Conservation (phyloP, 2,329 filamentous ascomycete species). For the Rosellinia necatrix region DNA sequence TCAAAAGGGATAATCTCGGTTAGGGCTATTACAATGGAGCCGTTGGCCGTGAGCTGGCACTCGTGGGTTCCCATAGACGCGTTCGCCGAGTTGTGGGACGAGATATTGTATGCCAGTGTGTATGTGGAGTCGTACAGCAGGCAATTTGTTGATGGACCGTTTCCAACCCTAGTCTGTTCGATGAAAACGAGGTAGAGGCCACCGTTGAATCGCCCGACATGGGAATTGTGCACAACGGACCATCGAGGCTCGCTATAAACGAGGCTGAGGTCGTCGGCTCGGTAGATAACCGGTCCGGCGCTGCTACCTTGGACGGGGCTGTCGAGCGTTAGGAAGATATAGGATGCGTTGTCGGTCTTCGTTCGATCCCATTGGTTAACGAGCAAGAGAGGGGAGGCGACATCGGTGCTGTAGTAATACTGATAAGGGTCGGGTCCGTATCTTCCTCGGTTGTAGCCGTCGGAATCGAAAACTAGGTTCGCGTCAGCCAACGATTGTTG, state of each 20-base stretch:
- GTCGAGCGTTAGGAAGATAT: slow-evolving; percentile 42
- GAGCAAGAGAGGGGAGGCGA: slow-evolving; percentile 43
- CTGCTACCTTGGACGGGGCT: slow-evolving; percentile 28
- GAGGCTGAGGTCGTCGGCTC: slow-evolving; percentile 43
- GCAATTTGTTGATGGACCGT: slow-evolving; percentile 20
- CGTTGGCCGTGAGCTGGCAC: slow-evolving; percentile 31
- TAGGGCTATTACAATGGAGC: slow-evolving; percentile 31
- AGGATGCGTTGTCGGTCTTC: slow-evolving; percentile 37
- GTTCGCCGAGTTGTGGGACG: slow-evolving; percentile 2
- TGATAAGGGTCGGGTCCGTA: slow-evolving; percentile 41
- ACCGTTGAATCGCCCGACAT: slow-evolving; percentile 18
- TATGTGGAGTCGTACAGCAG: slow-evolving; percentile 34
- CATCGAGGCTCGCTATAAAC: slow-evolving; percentile 42
- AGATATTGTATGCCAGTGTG: slow-evolving; percentile 30
- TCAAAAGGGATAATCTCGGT: slow-evolving; percentile 29
- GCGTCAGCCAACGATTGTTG: slow-evolving; percentile 31
- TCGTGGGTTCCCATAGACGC: slow-evolving; percentile 32
- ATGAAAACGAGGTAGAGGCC: slow-evolving; percentile 26
- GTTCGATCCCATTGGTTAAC: slow-evolving; percentile 40
- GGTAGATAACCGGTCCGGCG: slow-evolving; percentile 44
- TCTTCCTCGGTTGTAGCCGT: slow-evolving; percentile 38
- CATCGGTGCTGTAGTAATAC: slow-evolving; percentile 40
- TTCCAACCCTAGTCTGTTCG: slow-evolving; percentile 2
- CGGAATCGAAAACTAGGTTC: slow-evolving; percentile 33
- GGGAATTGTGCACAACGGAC: slow-evolving; percentile 23